A percentile compares a stretch with the other conserved stretches of the same genome.
Evolutionary conservation across 2,329 filamentous ascomycete genomes (phyloP).

Genomic region (Camillea tinctor): DNA sequence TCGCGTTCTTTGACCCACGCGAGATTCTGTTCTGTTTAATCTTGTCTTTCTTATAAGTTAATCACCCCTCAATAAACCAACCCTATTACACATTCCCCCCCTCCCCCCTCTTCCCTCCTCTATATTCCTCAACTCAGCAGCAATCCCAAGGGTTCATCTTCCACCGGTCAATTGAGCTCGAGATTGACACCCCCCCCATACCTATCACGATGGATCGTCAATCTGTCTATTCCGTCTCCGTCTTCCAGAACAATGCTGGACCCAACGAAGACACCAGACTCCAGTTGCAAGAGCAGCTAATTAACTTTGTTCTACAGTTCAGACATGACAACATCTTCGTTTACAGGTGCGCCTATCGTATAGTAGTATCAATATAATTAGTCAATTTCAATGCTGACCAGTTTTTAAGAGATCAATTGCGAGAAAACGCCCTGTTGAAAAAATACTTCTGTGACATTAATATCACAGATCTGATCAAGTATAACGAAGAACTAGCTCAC

Average conservation of each 20-base stretch:
- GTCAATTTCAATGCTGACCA: constrained; percentile 32
- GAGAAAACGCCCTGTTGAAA: constrained; percentile 90
- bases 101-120: no score
- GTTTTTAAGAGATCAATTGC: constrained; percentile 76
- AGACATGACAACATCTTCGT: constrained; percentile 92
- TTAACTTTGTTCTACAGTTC: constrained; percentile 91
- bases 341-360: constrained; percentile 68
- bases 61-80: constrained; percentile 13
- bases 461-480: constrained; percentile 91
- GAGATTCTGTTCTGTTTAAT: constrained; percentile 20
- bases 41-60: constrained; percentile 13
- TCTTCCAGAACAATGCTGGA: constrained; percentile 68
- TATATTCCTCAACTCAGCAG: no score
- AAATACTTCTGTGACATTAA: constrained; percentile 97
- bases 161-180: neutral
- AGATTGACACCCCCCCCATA: neutral
- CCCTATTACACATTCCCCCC: neutral
- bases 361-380: neutral
- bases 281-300: constrained; percentile 74
- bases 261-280: constrained; percentile 67
- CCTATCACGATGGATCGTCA: constrained; percentile 72
- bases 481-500: constrained; percentile 92
- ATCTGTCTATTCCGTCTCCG: constrained; percentile 80
- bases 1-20: constrained; percentile 1
- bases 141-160: constrained; percentile 9